phyloP scores from a whole-genome alignment of 140 eudicot genomes.

The Senecio squalidus region DNA sequence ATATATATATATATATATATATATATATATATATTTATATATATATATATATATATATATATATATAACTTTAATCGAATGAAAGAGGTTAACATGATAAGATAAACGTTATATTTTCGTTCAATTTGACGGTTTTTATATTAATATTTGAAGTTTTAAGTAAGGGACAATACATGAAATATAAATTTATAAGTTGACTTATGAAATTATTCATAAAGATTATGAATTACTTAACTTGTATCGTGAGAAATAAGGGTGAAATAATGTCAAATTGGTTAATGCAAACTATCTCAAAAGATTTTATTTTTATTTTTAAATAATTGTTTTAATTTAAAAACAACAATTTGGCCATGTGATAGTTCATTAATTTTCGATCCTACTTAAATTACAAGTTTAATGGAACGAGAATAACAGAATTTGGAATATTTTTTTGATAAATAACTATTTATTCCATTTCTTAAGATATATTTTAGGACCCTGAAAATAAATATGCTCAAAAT shows the following conservation, averaged over 20 bases:
- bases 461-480: too few relatives aligned
- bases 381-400: neutral
- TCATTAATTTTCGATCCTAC: conserved; percentile 12
- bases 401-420: neutral
- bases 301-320: conserved; percentile 2
- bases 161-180: too few relatives aligned
- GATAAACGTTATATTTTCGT: too few relatives aligned
- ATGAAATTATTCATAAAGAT: neutral
- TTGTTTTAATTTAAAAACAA: neutral
- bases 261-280: conserved; percentile 6
- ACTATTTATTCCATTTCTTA: too few relatives aligned
- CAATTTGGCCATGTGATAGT: conserved; percentile 33
- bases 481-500: too few relatives aligned
- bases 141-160: too few relatives aligned
- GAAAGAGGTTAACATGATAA: too few relatives aligned
- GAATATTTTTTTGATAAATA: neutral
- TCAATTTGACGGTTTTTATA: too few relatives aligned
- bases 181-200: conserved; percentile 16
- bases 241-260: conserved; percentile 15
- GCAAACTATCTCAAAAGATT: conserved; percentile 16
- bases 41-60: too few relatives aligned
- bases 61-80: too few relatives aligned
- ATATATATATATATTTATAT: too few relatives aligned
- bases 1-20: too few relatives aligned
- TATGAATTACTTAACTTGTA: conserved; percentile 9